Base-by-base conservation (phyloP, 495 filamentous ascomycete species). In the Aspergillus mulundensis region DNA sequence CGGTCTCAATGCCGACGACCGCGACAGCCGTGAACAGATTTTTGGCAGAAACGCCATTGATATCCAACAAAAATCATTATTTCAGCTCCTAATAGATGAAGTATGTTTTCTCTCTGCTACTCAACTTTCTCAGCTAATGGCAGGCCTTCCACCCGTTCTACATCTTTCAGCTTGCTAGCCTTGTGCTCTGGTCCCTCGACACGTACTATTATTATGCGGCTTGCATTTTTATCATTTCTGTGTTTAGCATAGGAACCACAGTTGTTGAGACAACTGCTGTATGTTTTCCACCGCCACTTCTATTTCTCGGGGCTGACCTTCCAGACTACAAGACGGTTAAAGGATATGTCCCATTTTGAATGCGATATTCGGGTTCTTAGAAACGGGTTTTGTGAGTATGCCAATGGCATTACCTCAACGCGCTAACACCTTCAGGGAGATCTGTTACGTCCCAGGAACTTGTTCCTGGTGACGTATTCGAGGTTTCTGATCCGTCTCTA, bases 101-200 rank as follows among this genome's bases (percentile, higher is more conserved):
- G 90, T 93, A 68, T 57, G 79, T 73, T 16, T 48, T 21, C 38
- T 38, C 18, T 46, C 44, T 40, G 24, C 24, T 34, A 19, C 46
- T 18, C 25, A n/a, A 39, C 8, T 15, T n/a, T 14, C 59, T 23
- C 0, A 56, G 44, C 66, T 73, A 7, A 70, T 55, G 19, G 23
- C 18, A 94, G 87, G 90, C 87, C 4, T 90, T 99, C 66, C 94
- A 97, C 65, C 95, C 95, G 3, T 97, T 99, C 73, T 99, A 97
- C 65, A 86, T 97, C 34, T 99, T 99, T 71, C 95, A 99, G 67
- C 85, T 99, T 63, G 92, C 90, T 30, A 97, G 95, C 75, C 75
- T 99, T 53, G 68, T 94, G 44, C 85, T 99, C 5, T 99, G 95
- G 95, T 95, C 92, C 15, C 58, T 96, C 25, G 95, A 99, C 63